Conservation (phyloP, 768 basidiomycete genomes). For the Cantharellus cinnabarinus region DNA sequence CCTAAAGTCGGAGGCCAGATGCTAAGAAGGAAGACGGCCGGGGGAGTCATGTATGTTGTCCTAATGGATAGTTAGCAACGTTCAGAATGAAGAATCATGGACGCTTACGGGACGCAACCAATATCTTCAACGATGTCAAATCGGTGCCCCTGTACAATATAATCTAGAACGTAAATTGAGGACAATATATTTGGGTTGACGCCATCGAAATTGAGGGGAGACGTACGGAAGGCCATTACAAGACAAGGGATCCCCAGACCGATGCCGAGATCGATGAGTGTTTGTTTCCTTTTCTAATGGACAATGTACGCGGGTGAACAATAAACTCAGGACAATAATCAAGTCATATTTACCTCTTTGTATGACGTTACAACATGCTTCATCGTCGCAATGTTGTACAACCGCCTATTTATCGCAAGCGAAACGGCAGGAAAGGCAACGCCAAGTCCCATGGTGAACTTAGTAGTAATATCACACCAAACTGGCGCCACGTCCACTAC, state of each 20-base stretch:
- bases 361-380: constrained; percentile 18
- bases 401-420: constrained; percentile 32
- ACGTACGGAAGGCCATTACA: constrained; percentile 41
- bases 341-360: constrained; percentile 21
- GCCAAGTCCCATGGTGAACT: constrained; percentile 29
- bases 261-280: constrained; percentile 13
- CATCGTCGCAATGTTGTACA: constrained; percentile 34
- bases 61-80: too few relatives aligned
- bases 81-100: background rate
- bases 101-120: constrained; percentile 29
- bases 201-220: background rate
- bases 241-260: constrained; percentile 35
- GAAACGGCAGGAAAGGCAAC: constrained; percentile 40
- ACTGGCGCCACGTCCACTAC: constrained; percentile 24
- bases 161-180: constrained; percentile 20
- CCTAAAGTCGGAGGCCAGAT: constrained; percentile 27
- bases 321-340: constrained; percentile 24
- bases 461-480: constrained; percentile 66
- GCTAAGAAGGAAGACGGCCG: constrained; percentile 17
- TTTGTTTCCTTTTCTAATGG: background rate
- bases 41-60: background rate
- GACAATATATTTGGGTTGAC: background rate
- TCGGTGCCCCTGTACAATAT: constrained; percentile 38
- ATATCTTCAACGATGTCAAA: constrained; percentile 39
- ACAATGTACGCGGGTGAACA: constrained; percentile 12